Conservation (phyloP, 371 early-diverging fungal species). For the Syncephalis fuscata region DNA sequence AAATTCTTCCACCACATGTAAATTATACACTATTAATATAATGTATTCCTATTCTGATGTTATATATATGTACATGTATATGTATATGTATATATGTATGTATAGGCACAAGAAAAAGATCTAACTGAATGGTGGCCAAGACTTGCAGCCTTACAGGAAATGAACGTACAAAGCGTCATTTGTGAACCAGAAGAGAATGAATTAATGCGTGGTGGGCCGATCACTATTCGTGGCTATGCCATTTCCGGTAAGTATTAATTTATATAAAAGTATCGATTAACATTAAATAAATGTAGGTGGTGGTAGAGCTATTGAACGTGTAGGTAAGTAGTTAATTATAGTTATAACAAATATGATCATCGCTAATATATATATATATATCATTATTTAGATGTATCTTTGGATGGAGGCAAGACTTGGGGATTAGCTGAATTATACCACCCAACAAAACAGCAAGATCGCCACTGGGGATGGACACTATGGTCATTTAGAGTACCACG, state of each 20-base stretch:
- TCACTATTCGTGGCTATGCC: constrained; percentile 5
- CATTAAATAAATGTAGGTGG: neutral
- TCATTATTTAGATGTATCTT: constrained; percentile 56
- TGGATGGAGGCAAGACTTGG: constrained; percentile 70
- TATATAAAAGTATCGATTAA: too few relatives aligned
- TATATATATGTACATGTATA: too few relatives aligned
- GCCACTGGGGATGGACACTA: constrained; percentile 49
- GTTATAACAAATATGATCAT: neutral
- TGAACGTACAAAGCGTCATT: constrained; percentile 7
- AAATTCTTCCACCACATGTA: constrained; percentile 55
- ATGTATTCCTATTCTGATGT: neutral
- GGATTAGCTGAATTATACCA: constrained; percentile 22
- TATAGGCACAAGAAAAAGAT: constrained; percentile 6
- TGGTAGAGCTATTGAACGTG: neutral
- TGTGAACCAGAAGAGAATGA: neutral
- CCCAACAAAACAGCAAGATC: neutral
- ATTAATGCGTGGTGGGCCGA: neutral
- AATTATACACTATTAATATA: neutral
- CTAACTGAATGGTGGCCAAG: constrained; percentile 3
- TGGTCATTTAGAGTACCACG: neutral
- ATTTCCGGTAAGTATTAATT: constrained; percentile 3
- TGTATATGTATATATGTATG: too few relatives aligned
- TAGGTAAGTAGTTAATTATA: constrained; percentile 2
- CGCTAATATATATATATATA: too few relatives aligned
- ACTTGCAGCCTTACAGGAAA: constrained; percentile 4